Percentiles rank a stretch among this genome's conserved stretches.
Evolutionary conservation across 371 early-diverging fungal genomes (phyloP).

Genomic region (Mortierella sp.): DNA sequence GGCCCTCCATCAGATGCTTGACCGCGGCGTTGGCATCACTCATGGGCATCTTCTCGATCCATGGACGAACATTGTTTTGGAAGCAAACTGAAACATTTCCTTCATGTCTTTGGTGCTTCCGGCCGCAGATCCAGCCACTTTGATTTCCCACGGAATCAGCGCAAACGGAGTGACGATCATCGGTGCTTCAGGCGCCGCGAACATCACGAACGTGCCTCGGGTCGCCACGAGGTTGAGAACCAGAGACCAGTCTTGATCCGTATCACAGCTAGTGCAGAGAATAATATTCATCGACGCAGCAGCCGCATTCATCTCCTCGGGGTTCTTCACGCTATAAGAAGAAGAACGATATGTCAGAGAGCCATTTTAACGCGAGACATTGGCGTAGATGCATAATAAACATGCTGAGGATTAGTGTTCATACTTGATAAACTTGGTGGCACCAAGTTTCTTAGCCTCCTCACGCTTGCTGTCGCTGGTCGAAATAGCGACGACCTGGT

Average conservation of each 20-base stretch:
- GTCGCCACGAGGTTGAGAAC: conserved; percentile 62
- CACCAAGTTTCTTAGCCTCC: conserved; percentile 79
- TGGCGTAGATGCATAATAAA: too few relatives aligned
- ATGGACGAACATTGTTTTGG: conserved; percentile 73
- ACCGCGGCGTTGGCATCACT: conserved; percentile 74
- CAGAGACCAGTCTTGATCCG: conserved; percentile 62
- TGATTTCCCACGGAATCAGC: conserved; percentile 63
- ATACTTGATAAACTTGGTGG: conserved; percentile 61
- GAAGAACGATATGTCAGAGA: too few relatives aligned
- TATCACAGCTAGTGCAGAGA: conserved; percentile 67
- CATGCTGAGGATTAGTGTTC: too few relatives aligned
- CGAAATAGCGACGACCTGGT: conserved; percentile 81
- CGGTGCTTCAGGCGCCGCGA: too few relatives aligned
- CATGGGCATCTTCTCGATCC: conserved; percentile 72
- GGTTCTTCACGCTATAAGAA: conserved; percentile 30
- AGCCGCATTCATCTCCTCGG: conserved; percentile 37
- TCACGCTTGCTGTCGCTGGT: conserved; percentile 71
- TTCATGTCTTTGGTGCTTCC: conserved; percentile 67
- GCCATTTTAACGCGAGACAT: too few relatives aligned
- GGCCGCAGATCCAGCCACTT: conserved; percentile 77
- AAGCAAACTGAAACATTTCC: conserved; percentile 80
- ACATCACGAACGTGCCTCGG: too few relatives aligned
- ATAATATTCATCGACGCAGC: conserved; percentile 59
- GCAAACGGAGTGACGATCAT: conserved; percentile 33
- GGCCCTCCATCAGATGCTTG: conserved; percentile 66